A percentile compares a stretch with the other conserved stretches of the same genome.
These are phyloP conservation scores for Exophiala sp. DNA, from an alignment of 2,329 filamentous ascomycete species.

Conservation along the genomic window DNA sequence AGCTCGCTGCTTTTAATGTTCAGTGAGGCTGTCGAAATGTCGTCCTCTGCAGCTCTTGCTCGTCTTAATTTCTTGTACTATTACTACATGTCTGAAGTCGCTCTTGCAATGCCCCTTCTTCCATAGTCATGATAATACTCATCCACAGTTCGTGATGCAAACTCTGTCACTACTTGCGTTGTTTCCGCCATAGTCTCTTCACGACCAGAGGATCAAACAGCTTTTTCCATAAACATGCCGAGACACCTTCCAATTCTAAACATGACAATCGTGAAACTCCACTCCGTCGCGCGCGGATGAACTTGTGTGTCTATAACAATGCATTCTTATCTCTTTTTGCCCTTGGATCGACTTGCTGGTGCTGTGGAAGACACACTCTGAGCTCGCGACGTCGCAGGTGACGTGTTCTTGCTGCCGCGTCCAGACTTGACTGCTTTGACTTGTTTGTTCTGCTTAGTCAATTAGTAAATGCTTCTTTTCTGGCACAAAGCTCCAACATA, in stretches of 20 bases:
- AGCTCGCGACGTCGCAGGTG: conserved; percentile 74
- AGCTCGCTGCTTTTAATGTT: background rate
- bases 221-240: too few relatives aligned
- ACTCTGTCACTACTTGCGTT: too few relatives aligned
- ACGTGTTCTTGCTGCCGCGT: conserved; percentile 51
- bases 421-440: conserved; percentile 79
- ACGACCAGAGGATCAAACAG: too few relatives aligned
- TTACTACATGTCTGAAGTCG: too few relatives aligned
- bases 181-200: too few relatives aligned
- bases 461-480: conserved; percentile 11
- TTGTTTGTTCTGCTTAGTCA: conserved; percentile 74
- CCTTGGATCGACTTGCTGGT: conserved; percentile 45
- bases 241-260: too few relatives aligned
- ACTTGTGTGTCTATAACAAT: too few relatives aligned
- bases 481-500: conserved; percentile 37
- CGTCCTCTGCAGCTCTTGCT: background rate
- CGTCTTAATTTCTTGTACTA: too few relatives aligned
- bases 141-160: too few relatives aligned
- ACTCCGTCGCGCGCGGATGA: background rate
- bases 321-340: conserved; percentile 45
- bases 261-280: background rate
- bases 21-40: background rate
- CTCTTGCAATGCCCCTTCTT: too few relatives aligned
- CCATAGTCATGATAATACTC: too few relatives aligned
- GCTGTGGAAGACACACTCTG: conserved; percentile 78